These are phyloP conservation scores for Xanthoconium stramineum DNA, from an alignment of 768 basidiomycete species.

Conservation along the genomic window DNA sequence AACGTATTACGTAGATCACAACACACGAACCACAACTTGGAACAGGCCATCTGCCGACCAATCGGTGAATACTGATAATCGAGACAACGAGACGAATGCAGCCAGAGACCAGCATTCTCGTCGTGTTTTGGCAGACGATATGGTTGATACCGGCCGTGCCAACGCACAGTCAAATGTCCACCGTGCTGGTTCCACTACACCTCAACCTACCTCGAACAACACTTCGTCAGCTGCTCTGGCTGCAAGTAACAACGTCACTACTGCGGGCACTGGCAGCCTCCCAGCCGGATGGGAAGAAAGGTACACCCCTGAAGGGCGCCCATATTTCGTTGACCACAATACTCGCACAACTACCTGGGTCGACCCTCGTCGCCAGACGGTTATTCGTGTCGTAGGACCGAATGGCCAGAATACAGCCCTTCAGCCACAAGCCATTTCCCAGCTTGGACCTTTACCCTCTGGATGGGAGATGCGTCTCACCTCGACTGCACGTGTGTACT, in stretches of 20 bases:
- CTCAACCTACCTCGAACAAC: constrained; percentile 29
- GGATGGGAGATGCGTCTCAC: constrained; percentile 99
- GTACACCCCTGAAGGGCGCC: constrained; percentile 96
- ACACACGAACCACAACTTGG: constrained; percentile 97
- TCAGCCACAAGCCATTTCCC: constrained; percentile 94
- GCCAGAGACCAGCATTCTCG: constrained; percentile 85
- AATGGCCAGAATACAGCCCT: constrained; percentile 83
- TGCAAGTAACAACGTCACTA: constrained; percentile 48
- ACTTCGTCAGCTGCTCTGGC: constrained; percentile 49
- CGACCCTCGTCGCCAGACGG: constrained; percentile 93
- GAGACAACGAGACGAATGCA: constrained; percentile 77
- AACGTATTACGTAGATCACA: constrained; percentile 99
- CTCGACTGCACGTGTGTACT: constrained; percentile 96
- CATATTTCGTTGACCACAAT: constrained; percentile 99
- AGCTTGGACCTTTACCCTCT: constrained; percentile 93
- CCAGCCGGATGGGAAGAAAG: constrained; percentile 99
- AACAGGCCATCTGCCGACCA: constrained; percentile 83
- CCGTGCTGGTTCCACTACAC: constrained; percentile 36
- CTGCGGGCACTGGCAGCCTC: constrained; percentile 79
- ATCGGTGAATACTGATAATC: constrained; percentile 63
- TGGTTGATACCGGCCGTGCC: constrained; percentile 68
- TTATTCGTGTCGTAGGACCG: constrained; percentile 95
- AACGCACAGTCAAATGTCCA: constrained; percentile 38
- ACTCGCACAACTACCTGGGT: constrained; percentile 99
- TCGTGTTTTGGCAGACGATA: constrained; percentile 79